Base-by-base conservation (phyloP, 176 grass and related monocot genomes). In the Tillandsia fasciculata region DNA sequence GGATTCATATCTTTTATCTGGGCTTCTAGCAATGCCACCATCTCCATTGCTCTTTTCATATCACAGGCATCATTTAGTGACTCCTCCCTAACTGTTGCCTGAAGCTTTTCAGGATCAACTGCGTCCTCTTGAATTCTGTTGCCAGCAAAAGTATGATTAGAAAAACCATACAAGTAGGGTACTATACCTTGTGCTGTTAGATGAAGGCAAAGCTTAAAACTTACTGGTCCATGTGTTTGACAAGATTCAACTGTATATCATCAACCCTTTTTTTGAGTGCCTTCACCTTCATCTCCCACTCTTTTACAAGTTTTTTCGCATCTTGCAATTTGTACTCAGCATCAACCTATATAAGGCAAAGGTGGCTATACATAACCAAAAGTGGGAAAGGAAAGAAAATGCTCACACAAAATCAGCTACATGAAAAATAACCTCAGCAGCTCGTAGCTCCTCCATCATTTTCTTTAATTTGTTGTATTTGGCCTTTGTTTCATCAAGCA, bases 91-190 rank as follows among this genome's bases (percentile, higher is more conserved):
- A 93, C 66, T 72, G 84, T 85, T 50, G 53, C 89, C 61, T 93
- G 88, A 53, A 99, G 78, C 80, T 93, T 99, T 52, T 90, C 89
- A 72, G 82, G 79, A 77, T 99, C 94, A 27, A 99, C 53, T 72
- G 82, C 89, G 80, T 99, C 94, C 48, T 73, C 90, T 70, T 93
- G 87, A 67, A 99, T 86, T 84, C 94, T 99, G 84, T 87, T 99
- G 82, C 70, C 72, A 85, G 33, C 50, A 3, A 8, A 71, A 79
- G 10, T 59, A 8, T 51, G 24, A 68, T 33, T 14, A 64, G 57
- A 52, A 22, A 22, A 48, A 13, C 48, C 8, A 68, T 70, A 58
- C 6, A 53, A 53, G 52, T 33, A 59, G 71, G n/a, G 64, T 12
- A 8, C 24, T 61, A 64, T 29, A 49, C 24, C 26, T 53, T 49